Conservation (phyloP, 2,329 filamentous ascomycete genomes). For the Iodosphaeria phyllophila region DNA sequence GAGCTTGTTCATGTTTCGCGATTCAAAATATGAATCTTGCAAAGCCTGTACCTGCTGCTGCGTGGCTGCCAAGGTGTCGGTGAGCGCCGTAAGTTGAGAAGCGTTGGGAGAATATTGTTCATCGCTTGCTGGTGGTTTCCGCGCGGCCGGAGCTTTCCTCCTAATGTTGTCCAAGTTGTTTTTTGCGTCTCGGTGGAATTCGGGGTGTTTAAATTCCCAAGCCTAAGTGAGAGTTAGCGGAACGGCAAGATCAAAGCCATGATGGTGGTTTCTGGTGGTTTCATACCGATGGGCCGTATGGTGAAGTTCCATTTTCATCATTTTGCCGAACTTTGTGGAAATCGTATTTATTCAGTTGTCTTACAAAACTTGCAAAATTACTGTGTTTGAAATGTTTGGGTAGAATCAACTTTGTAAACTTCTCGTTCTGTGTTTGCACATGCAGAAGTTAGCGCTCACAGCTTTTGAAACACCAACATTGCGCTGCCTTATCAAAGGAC, state of each 20-base stretch:
- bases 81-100: constrained; percentile 77
- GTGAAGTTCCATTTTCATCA: constrained; percentile 66
- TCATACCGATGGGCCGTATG: constrained; percentile 60
- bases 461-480: constrained; percentile 1
- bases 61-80: constrained; percentile 72
- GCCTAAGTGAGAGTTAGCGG: constrained; percentile 31
- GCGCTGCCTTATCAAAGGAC: neutral
- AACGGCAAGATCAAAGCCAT: no score
- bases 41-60: constrained; percentile 83
- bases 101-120: constrained; percentile 67
- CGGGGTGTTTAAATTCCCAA: constrained; percentile 95
- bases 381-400: constrained; percentile 76
- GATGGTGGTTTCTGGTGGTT: constrained; percentile 9
- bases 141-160: constrained; percentile 79
- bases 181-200: constrained; percentile 90
- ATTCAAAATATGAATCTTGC: constrained; percentile 68
- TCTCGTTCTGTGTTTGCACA: constrained; percentile 54
- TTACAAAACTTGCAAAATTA: constrained; percentile 65
- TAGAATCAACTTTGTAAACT: constrained; percentile 66
- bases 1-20: constrained; percentile 43
- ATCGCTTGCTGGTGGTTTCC: constrained; percentile 48
- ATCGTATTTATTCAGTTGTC: constrained; percentile 64
- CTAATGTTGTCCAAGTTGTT: constrained; percentile 93
- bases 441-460: constrained; percentile 6
- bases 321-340: constrained; percentile 85